Conservation (phyloP, 805 yeast species). For the Teunomyces aglyptinius region DNA sequence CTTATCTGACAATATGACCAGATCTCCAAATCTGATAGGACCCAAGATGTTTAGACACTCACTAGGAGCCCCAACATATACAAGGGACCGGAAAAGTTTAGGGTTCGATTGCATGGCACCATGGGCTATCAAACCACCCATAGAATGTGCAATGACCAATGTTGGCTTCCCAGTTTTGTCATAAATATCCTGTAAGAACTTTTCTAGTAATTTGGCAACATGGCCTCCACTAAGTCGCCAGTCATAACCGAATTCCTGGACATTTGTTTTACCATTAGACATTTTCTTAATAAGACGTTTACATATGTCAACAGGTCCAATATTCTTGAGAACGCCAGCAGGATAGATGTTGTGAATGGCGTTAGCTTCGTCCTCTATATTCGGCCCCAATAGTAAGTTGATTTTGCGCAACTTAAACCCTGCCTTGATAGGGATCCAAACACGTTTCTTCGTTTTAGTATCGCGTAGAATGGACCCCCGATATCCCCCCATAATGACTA, state of each 20-base stretch:
- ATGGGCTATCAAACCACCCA: constrained; percentile 91
- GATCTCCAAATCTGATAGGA: constrained; percentile 79
- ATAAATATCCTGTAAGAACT: constrained; percentile 47
- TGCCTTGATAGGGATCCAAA: constrained; percentile 88
- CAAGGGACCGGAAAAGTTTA: constrained; percentile 63
- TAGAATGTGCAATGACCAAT: constrained; percentile 81
- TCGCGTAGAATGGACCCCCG: constrained; percentile 80
- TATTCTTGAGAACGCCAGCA: constrained; percentile 73
- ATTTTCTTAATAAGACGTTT: constrained; percentile 57
- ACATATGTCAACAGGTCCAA: constrained; percentile 86
- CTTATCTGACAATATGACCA: constrained; percentile 69
- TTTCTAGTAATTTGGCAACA: constrained; percentile 49
- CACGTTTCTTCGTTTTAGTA: constrained; percentile 55
- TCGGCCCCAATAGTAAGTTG: constrained; percentile 71
- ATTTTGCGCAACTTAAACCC: constrained; percentile 73
- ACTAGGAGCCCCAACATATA: constrained; percentile 82
- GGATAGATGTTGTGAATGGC: constrained; percentile 58
- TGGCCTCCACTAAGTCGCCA: constrained; percentile 79
- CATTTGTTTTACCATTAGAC: constrained; percentile 55
- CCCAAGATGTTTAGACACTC: constrained; percentile 86
- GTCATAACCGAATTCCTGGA: constrained; percentile 85
- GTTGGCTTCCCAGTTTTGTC: constrained; percentile 55
- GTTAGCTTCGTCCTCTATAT: constrained; percentile 61
- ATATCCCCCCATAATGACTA: constrained; percentile 83
- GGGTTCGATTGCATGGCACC: constrained; percentile 72